Evolutionary conservation across 768 basidiomycete species (phyloP).

Genomic region (Lanmaoa pseudosensibilis): DNA sequence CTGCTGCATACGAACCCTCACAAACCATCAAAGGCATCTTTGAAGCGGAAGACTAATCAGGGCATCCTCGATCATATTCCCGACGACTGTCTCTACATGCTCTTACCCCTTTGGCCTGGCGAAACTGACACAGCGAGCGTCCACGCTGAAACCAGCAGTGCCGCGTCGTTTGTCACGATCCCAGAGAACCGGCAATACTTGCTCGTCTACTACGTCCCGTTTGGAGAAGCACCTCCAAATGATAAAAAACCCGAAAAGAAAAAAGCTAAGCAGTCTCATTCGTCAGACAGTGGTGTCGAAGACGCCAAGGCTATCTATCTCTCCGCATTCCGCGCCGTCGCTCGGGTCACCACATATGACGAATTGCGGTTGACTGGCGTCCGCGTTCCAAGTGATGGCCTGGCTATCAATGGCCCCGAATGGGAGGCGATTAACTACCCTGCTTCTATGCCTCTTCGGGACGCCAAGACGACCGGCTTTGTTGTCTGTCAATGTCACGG

Average conservation of each 20-base stretch:
- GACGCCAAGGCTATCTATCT: conserved; percentile 54
- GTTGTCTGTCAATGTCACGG: conserved; percentile 61
- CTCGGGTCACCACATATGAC: conserved; percentile 68
- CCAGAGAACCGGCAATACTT: conserved; percentile 64
- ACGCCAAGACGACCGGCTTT: conserved; percentile 39
- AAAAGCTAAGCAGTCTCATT: conserved; percentile 29
- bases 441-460: conserved; percentile 29
- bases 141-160: conserved; percentile 22
- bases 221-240: conserved; percentile 21
- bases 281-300: conserved; percentile 27
- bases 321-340: conserved; percentile 68
- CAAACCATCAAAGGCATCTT: conserved; percentile 25
- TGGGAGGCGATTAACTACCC: conserved; percentile 44
- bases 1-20: conserved; percentile 58
- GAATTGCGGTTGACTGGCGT: conserved; percentile 75
- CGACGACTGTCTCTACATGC: conserved; percentile 74
- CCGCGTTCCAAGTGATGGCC: conserved; percentile 68
- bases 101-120: conserved; percentile 81
- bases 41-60: conserved; percentile 18
- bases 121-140: conserved; percentile 56
- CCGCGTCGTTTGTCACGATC: conserved; percentile 39
- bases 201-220: conserved; percentile 77
- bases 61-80: conserved; percentile 64
- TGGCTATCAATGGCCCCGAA: conserved; percentile 65
- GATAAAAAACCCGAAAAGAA: conserved; percentile 33